Evolutionary conservation across 257 asterid species (phyloP).

Genomic region (Datura wrightii): DNA sequence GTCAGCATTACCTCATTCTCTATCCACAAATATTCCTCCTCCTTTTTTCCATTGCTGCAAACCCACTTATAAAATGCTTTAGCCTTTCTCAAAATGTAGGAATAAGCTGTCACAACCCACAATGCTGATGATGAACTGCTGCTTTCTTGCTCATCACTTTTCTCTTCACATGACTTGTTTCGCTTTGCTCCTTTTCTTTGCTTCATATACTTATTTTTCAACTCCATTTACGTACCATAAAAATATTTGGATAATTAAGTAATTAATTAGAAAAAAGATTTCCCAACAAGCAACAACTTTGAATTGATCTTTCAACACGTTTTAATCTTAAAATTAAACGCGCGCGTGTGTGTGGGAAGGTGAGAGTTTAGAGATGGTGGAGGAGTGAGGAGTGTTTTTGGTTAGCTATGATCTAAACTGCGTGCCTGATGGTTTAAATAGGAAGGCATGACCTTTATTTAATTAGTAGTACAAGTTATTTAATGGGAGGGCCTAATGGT

Average conservation of each 20-base stretch:
- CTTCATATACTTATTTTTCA: neutral
- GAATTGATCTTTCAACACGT: neutral
- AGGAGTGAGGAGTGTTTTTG: neutral
- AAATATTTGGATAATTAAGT: neutral
- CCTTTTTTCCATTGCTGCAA: neutral
- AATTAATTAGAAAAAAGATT: neutral
- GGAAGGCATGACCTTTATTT: neutral
- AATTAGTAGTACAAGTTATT: neutral
- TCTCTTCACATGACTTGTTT: neutral
- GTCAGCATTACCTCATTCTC: neutral
- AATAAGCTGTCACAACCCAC: slow-evolving; percentile 11
- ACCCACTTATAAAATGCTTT: slow-evolving; percentile 25
- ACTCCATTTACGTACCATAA: neutral
- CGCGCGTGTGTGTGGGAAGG: neutral
- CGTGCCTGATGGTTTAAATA: neutral
- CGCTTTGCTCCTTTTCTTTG: slow-evolving; percentile 15
- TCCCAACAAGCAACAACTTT: neutral
- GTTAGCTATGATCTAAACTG: neutral
- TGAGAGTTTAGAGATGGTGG: neutral
- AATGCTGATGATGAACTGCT: slow-evolving; percentile 18
- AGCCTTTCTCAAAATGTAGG: slow-evolving; percentile 17
- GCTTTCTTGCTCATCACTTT: slow-evolving; percentile 1
- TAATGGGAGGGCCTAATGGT: too few relatives aligned
- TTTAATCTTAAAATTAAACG: neutral
- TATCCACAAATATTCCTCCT: neutral